Percentiles rank a stretch among this genome's conserved stretches.
These are phyloP conservation scores for Cercospora beticola DNA, from an alignment of 2,329 filamentous ascomycete species.

Conservation along the genomic window DNA sequence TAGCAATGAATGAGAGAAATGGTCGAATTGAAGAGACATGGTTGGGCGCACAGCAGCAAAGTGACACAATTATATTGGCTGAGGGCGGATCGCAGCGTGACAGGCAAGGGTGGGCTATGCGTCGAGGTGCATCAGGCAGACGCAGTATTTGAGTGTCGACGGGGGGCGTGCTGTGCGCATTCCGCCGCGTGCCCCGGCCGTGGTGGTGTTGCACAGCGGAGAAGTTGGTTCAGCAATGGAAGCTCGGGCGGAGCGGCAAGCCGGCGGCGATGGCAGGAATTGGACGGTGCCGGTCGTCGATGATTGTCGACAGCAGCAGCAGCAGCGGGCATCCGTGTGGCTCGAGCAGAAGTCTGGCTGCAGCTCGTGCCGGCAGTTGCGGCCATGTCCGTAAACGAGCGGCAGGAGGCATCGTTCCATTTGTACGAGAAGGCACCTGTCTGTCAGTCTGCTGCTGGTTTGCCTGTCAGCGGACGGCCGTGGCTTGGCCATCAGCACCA, in stretches of 20 bases:
- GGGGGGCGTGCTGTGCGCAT: slow-evolving; percentile 14
- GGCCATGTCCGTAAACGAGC: slow-evolving; percentile 23
- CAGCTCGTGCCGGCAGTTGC: background rate
- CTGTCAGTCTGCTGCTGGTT: background rate
- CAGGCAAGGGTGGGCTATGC: slow-evolving; percentile 21
- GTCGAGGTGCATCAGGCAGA: background rate
- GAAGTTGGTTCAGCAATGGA: background rate
- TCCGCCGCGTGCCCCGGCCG: slow-evolving; percentile 13
- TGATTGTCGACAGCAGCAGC: background rate
- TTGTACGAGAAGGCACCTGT: background rate
- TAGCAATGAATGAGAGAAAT: slow-evolving; percentile 23
- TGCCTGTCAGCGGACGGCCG: slow-evolving; percentile 16
- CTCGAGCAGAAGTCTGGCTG: background rate
- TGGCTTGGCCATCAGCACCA: slow-evolving; percentile 14
- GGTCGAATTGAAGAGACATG: slow-evolving; percentile 16
- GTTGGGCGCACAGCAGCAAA: slow-evolving; percentile 35
- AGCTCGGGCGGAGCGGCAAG: background rate
- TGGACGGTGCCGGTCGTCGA: background rate
- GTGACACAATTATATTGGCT: slow-evolving; percentile 35
- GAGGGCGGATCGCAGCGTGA: slow-evolving; percentile 19
- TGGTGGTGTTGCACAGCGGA: slow-evolving; percentile 16
- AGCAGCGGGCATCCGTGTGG: background rate
- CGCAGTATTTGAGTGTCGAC: background rate
- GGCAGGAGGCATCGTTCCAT: slow-evolving; percentile 9
- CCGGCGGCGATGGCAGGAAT: background rate